Conservation (phyloP, 208 protist species). For the Herpetomonas tarakana region DNA sequence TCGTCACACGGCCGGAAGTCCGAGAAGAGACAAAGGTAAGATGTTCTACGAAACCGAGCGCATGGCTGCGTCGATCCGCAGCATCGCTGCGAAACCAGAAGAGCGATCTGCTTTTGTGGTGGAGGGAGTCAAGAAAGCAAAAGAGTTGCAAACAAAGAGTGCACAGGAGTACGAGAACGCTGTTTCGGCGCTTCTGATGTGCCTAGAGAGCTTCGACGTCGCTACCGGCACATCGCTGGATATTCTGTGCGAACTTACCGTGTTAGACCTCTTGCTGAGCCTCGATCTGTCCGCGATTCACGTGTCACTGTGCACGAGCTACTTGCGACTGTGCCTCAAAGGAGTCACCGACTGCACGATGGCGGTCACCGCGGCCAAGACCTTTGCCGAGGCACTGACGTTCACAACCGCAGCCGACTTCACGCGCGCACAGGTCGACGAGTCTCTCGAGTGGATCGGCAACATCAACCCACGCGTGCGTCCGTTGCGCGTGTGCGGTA, state of each 20-base stretch:
- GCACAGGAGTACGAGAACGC: slow-evolving; percentile 70
- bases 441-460: slow-evolving; percentile 53
- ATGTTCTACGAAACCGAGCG: slow-evolving; percentile 18
- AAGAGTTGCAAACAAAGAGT: slow-evolving; percentile 70
- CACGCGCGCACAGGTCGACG: slow-evolving; percentile 56
- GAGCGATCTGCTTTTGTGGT: slow-evolving; percentile 42
- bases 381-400: slow-evolving; percentile 58
- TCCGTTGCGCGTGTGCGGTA: slow-evolving; percentile 53
- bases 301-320: slow-evolving; percentile 79
- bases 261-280: slow-evolving; percentile 67
- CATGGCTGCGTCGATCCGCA: slow-evolving; percentile 43
- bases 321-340: slow-evolving; percentile 66
- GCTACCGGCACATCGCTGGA: slow-evolving; percentile 46
- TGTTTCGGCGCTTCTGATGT: slow-evolving; percentile 56
- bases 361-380: slow-evolving; percentile 49
- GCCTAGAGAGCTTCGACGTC: slow-evolving; percentile 76
- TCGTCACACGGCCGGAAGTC: background rate
- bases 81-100: slow-evolving; percentile 29
- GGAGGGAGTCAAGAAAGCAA: slow-evolving; percentile 58
- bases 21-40: no score
- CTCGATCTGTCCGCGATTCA: slow-evolving; percentile 74
- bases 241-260: slow-evolving; percentile 70
- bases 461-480: slow-evolving; percentile 24
- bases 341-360: slow-evolving; percentile 39
- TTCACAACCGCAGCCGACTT: slow-evolving; percentile 74